A percentile compares a stretch with the other conserved stretches of the same genome.
Evolutionary conservation across 257 asterid genomes (phyloP).

Genomic region (Rubia yunnanensis): DNA sequence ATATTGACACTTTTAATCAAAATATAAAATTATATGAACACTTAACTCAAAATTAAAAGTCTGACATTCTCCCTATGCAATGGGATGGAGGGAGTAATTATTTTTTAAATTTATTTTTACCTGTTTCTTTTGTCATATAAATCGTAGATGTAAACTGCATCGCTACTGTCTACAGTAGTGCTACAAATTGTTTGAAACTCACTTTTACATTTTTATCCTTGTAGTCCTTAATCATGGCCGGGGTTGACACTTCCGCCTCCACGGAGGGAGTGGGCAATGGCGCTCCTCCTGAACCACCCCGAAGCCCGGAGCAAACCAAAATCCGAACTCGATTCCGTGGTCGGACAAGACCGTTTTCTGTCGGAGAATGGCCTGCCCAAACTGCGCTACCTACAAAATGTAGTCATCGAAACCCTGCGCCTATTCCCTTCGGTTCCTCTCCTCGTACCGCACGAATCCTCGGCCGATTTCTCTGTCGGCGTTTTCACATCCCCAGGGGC

Average conservation of each 20-base stretch:
- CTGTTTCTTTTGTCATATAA: too few relatives aligned
- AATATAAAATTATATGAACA: too few relatives aligned
- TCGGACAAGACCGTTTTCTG: constrained; percentile 19
- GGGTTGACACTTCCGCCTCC: constrained; percentile 29
- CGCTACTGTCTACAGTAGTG: too few relatives aligned
- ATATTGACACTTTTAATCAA: too few relatives aligned
- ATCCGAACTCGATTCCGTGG: constrained; percentile 15
- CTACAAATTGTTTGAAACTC: background rate
- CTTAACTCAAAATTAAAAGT: too few relatives aligned
- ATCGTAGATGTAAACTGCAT: too few relatives aligned
- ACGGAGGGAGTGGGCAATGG: constrained; percentile 43
- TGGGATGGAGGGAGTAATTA: too few relatives aligned
- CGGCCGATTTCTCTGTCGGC: background rate
- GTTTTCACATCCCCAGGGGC: constrained; percentile 7
- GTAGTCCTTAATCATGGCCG: constrained; percentile 35
- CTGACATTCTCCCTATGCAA: too few relatives aligned
- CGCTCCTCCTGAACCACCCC: constrained; percentile 31
- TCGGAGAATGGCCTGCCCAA: constrained; percentile 27
- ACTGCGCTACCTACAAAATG: constrained; percentile 21
- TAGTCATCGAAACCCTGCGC: constrained; percentile 28
- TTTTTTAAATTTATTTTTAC: too few relatives aligned
- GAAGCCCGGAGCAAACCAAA: constrained; percentile 13
- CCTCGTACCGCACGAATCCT: constrained; percentile 4
- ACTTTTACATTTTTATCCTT: background rate
- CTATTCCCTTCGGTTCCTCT: background rate